phyloP scores from a whole-genome alignment of 2,329 filamentous ascomycete species.

The Pseudogymnoascus pannorum region DNA sequence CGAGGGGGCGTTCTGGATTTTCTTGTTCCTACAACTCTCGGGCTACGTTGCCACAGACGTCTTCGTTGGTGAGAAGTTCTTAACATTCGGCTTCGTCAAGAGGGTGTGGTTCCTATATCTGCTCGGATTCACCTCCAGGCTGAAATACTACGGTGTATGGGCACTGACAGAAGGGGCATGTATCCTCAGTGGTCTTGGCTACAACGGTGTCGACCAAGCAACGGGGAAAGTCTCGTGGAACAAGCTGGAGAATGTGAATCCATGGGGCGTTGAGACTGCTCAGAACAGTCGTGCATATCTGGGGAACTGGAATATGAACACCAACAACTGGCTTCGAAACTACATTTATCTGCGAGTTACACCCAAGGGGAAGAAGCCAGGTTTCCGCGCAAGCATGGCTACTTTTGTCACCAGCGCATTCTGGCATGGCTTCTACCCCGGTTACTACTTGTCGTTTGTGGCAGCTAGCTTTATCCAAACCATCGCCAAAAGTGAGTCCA shows the following conservation, averaged over 20 bases:
- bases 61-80: conserved; percentile 58
- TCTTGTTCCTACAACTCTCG: conserved; percentile 67
- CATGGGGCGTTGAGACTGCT: conserved; percentile 77
- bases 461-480: conserved; percentile 89
- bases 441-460: conserved; percentile 88
- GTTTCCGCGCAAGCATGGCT: conserved; percentile 86
- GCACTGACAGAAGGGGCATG: conserved; percentile 86
- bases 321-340: conserved; percentile 91
- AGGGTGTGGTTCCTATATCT: conserved; percentile 77
- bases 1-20: conserved; percentile 70
- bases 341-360: conserved; percentile 95
- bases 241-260: conserved; percentile 80
- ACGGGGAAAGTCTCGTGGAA: conserved; percentile 87
- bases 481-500: conserved; percentile 75
- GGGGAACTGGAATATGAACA: conserved; percentile 97
- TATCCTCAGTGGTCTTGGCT: conserved; percentile 87
- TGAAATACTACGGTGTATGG: conserved; percentile 98
- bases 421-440: conserved; percentile 97
- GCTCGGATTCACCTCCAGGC: conserved; percentile 70
- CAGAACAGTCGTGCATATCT: conserved; percentile 92
- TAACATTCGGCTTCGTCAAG: conserved; percentile 59
- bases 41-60: conserved; percentile 56
- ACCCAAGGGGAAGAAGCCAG: conserved; percentile 89
- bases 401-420: conserved; percentile 93
- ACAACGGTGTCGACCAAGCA: conserved; percentile 80